Evolutionary conservation across 352 stramenopile genomes (phyloP).

Genomic region (Blastocystis sp.): DNA sequence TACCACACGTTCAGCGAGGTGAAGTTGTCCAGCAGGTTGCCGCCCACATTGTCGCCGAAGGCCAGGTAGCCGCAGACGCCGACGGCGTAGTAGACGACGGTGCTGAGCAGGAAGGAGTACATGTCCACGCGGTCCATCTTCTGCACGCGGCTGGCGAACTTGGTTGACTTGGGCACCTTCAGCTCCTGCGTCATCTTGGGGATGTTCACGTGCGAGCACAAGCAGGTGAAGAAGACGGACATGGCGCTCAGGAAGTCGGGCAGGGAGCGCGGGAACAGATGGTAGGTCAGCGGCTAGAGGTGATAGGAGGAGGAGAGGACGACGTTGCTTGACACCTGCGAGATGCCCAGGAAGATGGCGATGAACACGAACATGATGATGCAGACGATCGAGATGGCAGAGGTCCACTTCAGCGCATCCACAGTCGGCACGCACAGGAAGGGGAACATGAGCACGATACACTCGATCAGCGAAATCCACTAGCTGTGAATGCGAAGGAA

Average conservation of each 20-base stretch:
- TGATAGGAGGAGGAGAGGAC: neutral
- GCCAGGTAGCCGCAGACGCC: slow-evolving; percentile 21
- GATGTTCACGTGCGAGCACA: slow-evolving; percentile 39
- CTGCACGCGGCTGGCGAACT: neutral
- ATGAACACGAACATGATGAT: slow-evolving; percentile 19
- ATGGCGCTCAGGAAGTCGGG: neutral
- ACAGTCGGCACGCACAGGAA: slow-evolving; percentile 11
- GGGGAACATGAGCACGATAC: slow-evolving; percentile 2
- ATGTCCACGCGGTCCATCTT: slow-evolving; percentile 36
- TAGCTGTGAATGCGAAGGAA: neutral
- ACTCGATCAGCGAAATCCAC: neutral
- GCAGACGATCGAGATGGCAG: neutral
- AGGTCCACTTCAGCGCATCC: neutral
- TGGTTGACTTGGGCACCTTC: neutral
- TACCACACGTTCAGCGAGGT: neutral
- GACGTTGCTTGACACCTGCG: neutral
- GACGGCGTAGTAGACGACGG: slow-evolving; percentile 1
- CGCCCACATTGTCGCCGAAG: neutral
- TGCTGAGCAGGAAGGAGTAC: neutral
- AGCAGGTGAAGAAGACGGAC: slow-evolving; percentile 38
- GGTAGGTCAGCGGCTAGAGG: neutral
- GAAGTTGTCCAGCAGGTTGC: slow-evolving; percentile 28
- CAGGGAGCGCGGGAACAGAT: neutral
- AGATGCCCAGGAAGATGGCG: neutral
- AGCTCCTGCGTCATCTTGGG: slow-evolving; percentile 35